These are phyloP conservation scores for Noccaea bulbosa DNA, from an alignment of 345 rosid species.

Conservation along the genomic window DNA sequence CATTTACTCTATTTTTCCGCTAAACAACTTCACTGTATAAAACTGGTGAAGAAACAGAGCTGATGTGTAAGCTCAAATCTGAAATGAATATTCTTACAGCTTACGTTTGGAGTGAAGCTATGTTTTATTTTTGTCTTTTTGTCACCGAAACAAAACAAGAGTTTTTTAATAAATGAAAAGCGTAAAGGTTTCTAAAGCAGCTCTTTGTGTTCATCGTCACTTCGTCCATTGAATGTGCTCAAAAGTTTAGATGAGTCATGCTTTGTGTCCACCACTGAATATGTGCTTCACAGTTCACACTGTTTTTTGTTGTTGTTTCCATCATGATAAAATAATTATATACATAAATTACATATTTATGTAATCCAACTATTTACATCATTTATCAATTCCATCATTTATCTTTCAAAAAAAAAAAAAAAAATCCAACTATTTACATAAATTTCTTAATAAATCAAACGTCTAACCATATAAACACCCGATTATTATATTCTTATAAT, in stretches of 20 bases:
- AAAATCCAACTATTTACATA: no score
- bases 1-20: not conserved
- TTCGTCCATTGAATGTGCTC: constrained; percentile 34
- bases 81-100: not conserved
- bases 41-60: constrained; percentile 22
- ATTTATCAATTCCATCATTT: no score
- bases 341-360: no score
- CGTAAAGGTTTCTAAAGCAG: constrained; percentile 12
- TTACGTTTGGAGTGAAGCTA: not conserved
- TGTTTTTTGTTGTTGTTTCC: not conserved
- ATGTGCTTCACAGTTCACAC: constrained; percentile 35
- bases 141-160: not conserved
- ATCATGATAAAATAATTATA: constrained; percentile 4
- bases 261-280: constrained; percentile 20
- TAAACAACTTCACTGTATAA: not conserved
- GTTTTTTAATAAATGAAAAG: not conserved
- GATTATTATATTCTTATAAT: not conserved
- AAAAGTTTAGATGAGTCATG: constrained; percentile 20
- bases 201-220: constrained; percentile 19
- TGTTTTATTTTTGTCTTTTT: not conserved
- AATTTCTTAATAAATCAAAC: no score
- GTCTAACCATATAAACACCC: not conserved
- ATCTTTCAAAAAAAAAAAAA: no score
- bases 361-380: no score
- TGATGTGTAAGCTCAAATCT: not conserved